Percentiles rank a stretch among this genome's conserved stretches.
phyloP scores from a whole-genome alignment of 2,329 filamentous ascomycete species.

The Coniochaeta hoffmannii region DNA sequence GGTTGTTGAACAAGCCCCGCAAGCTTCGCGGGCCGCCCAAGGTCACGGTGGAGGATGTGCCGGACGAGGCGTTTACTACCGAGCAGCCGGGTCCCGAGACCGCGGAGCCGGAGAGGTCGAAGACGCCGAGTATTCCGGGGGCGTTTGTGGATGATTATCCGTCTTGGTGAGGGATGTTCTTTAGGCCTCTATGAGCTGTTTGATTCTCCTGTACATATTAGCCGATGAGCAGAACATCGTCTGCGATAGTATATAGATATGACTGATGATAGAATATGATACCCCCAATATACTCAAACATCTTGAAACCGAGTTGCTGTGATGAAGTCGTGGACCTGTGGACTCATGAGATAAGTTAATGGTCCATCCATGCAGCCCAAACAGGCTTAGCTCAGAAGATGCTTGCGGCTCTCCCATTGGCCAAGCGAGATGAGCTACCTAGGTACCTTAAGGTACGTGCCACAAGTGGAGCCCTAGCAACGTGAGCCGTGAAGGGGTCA shows the following conservation, averaged over 20 bases:
- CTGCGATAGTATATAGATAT: slow-evolving; percentile 1
- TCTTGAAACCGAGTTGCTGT: too few species aligned
- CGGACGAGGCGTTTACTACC: not conserved
- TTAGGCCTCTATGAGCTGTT: not conserved
- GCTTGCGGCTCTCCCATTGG: too few species aligned
- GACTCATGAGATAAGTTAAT: too few species aligned
- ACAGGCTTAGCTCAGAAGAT: too few species aligned
- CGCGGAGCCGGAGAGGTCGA: not conserved
- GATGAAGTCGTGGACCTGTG: too few species aligned
- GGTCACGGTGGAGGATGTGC: not conserved
- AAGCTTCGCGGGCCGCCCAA: not conserved
- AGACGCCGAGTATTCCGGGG: not conserved
- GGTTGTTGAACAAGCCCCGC: not conserved
- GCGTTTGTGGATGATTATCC: not conserved
- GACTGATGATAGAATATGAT: not conserved
- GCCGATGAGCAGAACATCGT: not conserved
- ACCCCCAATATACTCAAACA: not conserved
- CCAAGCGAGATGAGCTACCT: too few species aligned
- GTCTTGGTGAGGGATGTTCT: not conserved
- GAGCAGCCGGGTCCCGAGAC: not conserved
- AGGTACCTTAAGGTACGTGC: too few species aligned
- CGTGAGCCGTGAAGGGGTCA: too few species aligned
- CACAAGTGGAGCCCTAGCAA: too few species aligned
- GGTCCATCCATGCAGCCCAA: too few species aligned
- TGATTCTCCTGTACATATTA: not conserved